Base-by-base conservation (phyloP, 2,329 filamentous ascomycete species). In the Cryphonectria parasitica region DNA sequence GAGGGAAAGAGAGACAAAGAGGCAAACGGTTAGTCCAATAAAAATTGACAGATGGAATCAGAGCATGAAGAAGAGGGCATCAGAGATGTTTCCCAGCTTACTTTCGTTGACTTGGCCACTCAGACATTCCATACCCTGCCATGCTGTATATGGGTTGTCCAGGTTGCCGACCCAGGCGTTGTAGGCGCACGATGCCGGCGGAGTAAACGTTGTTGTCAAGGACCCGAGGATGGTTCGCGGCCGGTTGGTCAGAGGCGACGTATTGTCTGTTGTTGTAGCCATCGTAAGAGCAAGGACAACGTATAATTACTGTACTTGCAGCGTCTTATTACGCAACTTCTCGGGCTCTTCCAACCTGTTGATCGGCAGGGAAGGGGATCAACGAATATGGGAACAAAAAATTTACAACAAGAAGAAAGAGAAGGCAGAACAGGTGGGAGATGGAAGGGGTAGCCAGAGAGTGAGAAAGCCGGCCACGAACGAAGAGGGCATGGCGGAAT, bases 201-300 rank as follows among this genome's bases (percentile, higher is more conserved):
- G 60, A 6, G 43, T 56, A n/a, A 64, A 69, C 15, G 67, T 69
- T 6, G 67, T 64, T 2, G 67, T 69, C 15, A 69, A 49, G 8
- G 67, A 62, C 8, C 67, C 67, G 28, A 69, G 31, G n/a, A 69
- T 58, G 25, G 67, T 69, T 22, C 60, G 62, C 19, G 67, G 34
- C 36, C 31, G 31, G 36, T 69, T 34, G n/a, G 36, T 31, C 13
- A 43, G 41, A 19, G n/a, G 5, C 36, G n/a, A 3, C n/a, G 39
- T 2, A 25, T 19, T 64, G 36, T n/a, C 10, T 34, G 54, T 28
- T 8, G 61, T 25, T 45, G 61, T 64, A n/a, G 61, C 31, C 61
- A 43, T 64, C 22, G 22, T 64, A 39, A 43, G 15, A 28, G 3
- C 8, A 25, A 25, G 25, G 6, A 7, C 17, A 10, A 2, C 36